Base-by-base conservation (phyloP, 139 green algal species). In the Chlamydomonas incerta region DNA sequence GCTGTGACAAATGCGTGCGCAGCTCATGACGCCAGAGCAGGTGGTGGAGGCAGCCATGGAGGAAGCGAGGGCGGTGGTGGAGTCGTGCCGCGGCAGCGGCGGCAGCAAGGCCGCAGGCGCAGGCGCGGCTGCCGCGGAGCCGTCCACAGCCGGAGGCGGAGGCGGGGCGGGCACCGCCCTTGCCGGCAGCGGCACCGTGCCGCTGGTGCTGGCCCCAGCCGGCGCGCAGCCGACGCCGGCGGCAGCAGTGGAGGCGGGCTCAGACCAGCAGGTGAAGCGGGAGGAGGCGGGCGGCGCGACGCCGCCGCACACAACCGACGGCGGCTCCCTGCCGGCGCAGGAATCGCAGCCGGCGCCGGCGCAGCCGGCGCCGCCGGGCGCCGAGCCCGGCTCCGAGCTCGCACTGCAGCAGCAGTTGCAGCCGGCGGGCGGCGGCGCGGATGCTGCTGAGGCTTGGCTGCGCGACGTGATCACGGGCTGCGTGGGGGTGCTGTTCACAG, bases 401-500 rank as follows among this genome's bases (percentile, higher is more conserved):
- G 41, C 41, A 50, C 41, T 13, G 41, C 41, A 50, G 41, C 41
- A 50, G 8, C 41, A 50, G 6, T 8, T 8, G 41, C 41, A 50
- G 41, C 41, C 41, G 41, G 41, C 37, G 17, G 17, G 20, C 70
- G 28, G 29, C 58, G 77, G 65, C 41, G 63, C 63, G 29, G 86
- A 69, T 20, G 17, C 67, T 6, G 80, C 88, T 60, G 87, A 82
- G 33, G n/a, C 28, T 20, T 80, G 81, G 80, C 57, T 93, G 70
- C 74, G 68, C n/a, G 84, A 86, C 47, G 74, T 91, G 11, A 77
- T 93, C 24, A 72, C 74, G 29, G 84, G 84, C 24, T 93, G 90
- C 74, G 81, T 91, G 5, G 80, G 87, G 20, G 85, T 91, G 65
- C 87, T 93, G 55, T 73, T 92, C 37, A 91, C 84, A 26, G 68